Conservation (phyloP, 2,329 filamentous ascomycete genomes). For the Fusarium torulosum region DNA sequence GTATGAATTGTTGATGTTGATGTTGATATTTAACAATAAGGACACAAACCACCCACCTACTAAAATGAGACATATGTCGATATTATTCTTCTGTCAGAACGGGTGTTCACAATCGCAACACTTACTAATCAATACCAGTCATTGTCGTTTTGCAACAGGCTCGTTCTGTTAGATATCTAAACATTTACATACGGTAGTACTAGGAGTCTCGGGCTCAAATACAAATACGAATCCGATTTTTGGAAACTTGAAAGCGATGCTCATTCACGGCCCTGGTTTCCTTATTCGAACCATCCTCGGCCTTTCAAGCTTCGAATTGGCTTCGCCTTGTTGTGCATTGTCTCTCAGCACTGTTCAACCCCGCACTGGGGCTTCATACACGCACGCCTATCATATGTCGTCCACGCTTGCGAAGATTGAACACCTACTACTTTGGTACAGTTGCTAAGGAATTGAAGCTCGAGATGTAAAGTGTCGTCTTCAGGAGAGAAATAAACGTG, state of each 20-base stretch:
- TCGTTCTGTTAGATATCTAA: neutral
- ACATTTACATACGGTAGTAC: neutral
- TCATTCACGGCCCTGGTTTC: slow-evolving; percentile 25
- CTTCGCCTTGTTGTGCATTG: slow-evolving; percentile 4
- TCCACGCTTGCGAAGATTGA: slow-evolving; percentile 6
- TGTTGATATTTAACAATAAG: neutral
- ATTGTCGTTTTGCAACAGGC: neutral
- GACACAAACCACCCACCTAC: too few relatives aligned
- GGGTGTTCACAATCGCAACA: too few relatives aligned
- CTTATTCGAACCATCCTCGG: slow-evolving; percentile 26
- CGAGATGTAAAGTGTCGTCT: neutral
- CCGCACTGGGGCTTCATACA: slow-evolving; percentile 18
- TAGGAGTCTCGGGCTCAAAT: neutral
- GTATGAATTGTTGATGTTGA: neutral
- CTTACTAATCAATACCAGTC: too few relatives aligned
- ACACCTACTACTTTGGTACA: slow-evolving; percentile 29
- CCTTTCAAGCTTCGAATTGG: slow-evolving; percentile 3
- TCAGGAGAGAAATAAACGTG: slow-evolving; percentile 2
- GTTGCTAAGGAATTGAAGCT: neutral
- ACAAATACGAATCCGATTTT: slow-evolving; percentile 19
- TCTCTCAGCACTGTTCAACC: slow-evolving; percentile 1
- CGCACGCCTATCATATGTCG: slow-evolving; percentile 15
- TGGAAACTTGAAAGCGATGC: slow-evolving; percentile 17
- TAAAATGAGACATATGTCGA: too few relatives aligned
- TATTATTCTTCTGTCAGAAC: too few relatives aligned